phyloP scores from a whole-genome alignment of 495 filamentous ascomycete genomes.

The Aspergillus bertholletiae region DNA sequence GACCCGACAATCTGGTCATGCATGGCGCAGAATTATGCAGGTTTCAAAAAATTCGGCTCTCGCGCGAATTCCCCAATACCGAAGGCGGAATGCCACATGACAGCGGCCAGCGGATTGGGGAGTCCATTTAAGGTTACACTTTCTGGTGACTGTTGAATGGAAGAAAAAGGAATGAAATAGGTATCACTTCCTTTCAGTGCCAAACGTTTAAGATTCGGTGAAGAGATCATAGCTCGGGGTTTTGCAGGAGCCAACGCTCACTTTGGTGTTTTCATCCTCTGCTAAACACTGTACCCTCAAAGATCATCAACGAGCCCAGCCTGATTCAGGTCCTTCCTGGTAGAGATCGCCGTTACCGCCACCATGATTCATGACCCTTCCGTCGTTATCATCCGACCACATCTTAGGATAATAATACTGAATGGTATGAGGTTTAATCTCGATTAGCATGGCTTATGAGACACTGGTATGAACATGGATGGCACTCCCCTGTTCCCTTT shows the following conservation, averaged over 20 bases:
- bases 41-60: background rate
- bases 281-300: no score
- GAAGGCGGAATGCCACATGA: background rate
- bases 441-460: no score
- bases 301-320: background rate
- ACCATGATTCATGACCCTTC: background rate
- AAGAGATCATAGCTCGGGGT: no score
- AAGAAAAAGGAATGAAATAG: no score
- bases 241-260: no score
- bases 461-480: no score
- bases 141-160: no score
- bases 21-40: background rate
- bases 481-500: background rate
- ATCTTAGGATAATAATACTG: background rate
- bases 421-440: no score
- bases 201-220: no score
- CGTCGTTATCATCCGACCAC: background rate
- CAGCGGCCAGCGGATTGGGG: no score
- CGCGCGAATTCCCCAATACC: background rate
- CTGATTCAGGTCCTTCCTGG: background rate
- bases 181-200: no score
- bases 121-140: background rate
- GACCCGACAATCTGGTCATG: slow-evolving; percentile 20
- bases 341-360: background rate
- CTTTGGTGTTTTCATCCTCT: no score